Evolutionary conservation across 345 rosid species (phyloP), one percentile per base, ranked within the genome.

Genomic region (Geranium brycei): DNA sequence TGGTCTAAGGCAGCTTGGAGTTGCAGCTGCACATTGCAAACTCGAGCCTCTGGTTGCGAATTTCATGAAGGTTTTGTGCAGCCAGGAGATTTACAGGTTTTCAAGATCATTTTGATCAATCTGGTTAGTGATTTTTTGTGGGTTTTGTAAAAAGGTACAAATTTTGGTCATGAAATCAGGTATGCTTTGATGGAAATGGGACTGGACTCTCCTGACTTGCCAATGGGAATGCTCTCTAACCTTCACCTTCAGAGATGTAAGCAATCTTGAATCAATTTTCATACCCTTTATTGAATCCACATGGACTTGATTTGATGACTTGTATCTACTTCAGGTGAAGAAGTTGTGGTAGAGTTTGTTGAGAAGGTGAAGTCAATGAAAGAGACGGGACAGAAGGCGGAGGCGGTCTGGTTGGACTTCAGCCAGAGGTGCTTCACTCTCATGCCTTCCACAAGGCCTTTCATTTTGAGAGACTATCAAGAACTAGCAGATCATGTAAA

Each of bases 141-240:
- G 28, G 28, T 23, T 23, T 23, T 23, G 28, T 23, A 23, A 23
- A 23, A 23, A 23, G 28, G 28, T 23, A 4, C 1, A 16, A 61
- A 28, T 13, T 19, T 18, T 56, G 62, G 51, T 17, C 61, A 11
- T n/a, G 31, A 14, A 2, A 51, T 13, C 58, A 87, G 96, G 70
- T 87, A 83, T 59, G 88, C 96, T 3, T 53, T 89, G 51, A 83
- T 78, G 89, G 98, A 89, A 71, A 81, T 84, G 64, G 91, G 84
- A 19, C 62, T 82, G 30, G 93, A 87, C 67, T 68, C 88, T 1
- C 93, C 96, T 0, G 91, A 86, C 58, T 63, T 87, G 0, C 91
- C 93, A 0, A 71, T 75, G 32, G 95, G 89, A 19, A 86, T 86
- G 93, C 81, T 89, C 5, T 76, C 91, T 0, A 64, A 72, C 51